Conservation (phyloP, 208 protist genomes). For the Zelonia costaricensis region DNA sequence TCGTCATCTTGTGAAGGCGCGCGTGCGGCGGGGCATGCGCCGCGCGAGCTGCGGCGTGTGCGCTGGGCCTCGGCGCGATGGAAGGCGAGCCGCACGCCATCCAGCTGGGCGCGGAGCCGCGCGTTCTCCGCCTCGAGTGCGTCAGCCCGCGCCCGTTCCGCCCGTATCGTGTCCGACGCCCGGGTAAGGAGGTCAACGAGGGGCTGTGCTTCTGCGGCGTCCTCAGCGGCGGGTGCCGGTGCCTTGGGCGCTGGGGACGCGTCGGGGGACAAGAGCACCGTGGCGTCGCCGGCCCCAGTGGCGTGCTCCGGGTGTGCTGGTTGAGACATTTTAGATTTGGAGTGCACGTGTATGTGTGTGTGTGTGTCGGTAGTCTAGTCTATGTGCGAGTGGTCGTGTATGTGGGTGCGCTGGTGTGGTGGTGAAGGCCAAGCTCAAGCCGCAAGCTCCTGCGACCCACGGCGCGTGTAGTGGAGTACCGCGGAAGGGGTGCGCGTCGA, state of each 20-base stretch:
- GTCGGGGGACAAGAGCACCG: constrained; percentile 13
- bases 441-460: too few relatives aligned
- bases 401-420: too few relatives aligned
- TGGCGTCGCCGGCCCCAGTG: background rate
- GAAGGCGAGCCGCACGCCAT: constrained; percentile 13
- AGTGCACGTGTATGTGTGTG: background rate
- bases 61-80: constrained; percentile 5
- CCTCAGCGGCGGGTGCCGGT: background rate
- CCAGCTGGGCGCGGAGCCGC: constrained; percentile 16
- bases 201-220: background rate
- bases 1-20: background rate
- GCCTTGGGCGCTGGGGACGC: background rate
- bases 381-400: too few relatives aligned
- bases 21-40: background rate
- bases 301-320: background rate
- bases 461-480: too few relatives aligned
- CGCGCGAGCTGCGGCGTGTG: background rate
- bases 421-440: too few relatives aligned
- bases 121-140: constrained; percentile 21
- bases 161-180: constrained; percentile 26
- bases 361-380: background rate
- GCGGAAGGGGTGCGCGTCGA: too few relatives aligned
- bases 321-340: too few relatives aligned
- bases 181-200: constrained; percentile 20
- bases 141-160: constrained; percentile 19